phyloP scores from a whole-genome alignment of 176 grass and related monocot genomes.

The Lolium perenne region DNA sequence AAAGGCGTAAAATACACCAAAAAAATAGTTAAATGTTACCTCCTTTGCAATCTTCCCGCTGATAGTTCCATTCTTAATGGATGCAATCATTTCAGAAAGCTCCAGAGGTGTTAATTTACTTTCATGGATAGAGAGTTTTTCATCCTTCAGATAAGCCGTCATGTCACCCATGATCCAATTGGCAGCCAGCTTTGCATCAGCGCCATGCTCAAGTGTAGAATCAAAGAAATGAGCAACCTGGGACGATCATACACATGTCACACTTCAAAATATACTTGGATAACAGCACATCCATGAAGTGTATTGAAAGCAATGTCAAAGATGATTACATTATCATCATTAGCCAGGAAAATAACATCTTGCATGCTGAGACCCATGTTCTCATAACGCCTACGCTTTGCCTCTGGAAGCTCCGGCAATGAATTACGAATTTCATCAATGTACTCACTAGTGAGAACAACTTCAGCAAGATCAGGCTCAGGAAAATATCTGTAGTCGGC shows the following conservation, averaged over 20 bases:
- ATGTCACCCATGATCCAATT: conserved; percentile 99
- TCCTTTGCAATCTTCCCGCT: conserved; percentile 98
- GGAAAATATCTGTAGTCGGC: conserved; percentile 99
- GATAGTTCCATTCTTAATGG: conserved; percentile 88
- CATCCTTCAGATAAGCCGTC: conserved; percentile 91
- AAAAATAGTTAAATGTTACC: conserved; percentile 39
- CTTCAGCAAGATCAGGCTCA: conserved; percentile 95
- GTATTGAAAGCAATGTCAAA: conserved; percentile 8
- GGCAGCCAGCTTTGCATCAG: conserved; percentile 83
- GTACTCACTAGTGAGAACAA: conserved; percentile 72
- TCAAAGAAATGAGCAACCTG: conserved; percentile 94
- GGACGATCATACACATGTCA: conserved; percentile 30
- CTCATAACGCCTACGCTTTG: conserved; percentile 88
- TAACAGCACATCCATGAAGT: conserved; percentile 12
- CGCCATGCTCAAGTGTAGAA: conserved; percentile 74
- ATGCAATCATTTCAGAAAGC: conserved; percentile 74
- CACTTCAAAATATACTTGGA: conserved; percentile 10
- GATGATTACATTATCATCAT: conserved; percentile 80
- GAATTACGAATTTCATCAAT: conserved; percentile 70
- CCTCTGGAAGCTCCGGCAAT: conserved; percentile 95
- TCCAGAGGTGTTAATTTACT: conserved; percentile 90
- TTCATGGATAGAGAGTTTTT: conserved; percentile 74
- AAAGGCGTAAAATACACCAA: not conserved
- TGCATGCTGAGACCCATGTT: conserved; percentile 91
- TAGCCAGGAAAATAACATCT: conserved; percentile 96